Base-by-base conservation (phyloP, 352 stramenopile species). In the Elongisporangium undulatum region DNA sequence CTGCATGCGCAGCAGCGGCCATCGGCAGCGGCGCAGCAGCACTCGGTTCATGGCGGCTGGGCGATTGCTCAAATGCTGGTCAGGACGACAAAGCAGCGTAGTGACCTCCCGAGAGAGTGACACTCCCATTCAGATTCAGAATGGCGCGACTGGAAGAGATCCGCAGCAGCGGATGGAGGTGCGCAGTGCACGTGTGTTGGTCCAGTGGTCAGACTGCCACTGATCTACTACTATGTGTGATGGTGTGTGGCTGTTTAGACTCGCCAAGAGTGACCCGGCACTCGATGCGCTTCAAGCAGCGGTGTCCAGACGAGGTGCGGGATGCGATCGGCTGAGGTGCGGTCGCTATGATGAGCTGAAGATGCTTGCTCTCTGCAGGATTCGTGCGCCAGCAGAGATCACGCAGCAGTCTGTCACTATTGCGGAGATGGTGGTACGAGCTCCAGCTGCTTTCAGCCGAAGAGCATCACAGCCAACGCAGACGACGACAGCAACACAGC, bases 331-430 rank as follows among this genome's bases (percentile, higher is more conserved):
- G 8, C 17, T 56, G 6, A 23, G 48, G 13, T n/a, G 21, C n/a
- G 3, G 13, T 2, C 34, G 22, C 13, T 24, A 8, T 17, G 5
- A 29, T 17, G 9, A 29, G 13, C 45, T 53, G 38, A 24, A 38
- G 20, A 2, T 61, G 17, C 2, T 45, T 56, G 34, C 16, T 56
- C 1, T 38, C 13, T 26, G 8, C 45, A 92, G 80, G 77, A 16
- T 90, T 83, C 21, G 16, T 88, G 10, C 53, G 16, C 0, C 58
- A 78, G 24, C 74, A 89, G 49, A 62, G 87, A 13, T 34, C 53
- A 4, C 16, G 50, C 0, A 4, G 39, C 4, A 16, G 19, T 10
- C 23, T 84, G 38, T 79, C 66, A 15, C 64, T 59, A 22, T 63
- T 91, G 4, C 53, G 71, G 26, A 66, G 72, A 22, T 85, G 72